These are phyloP conservation scores for Talaromyces stipitatus DNA, from an alignment of 495 filamentous ascomycete genomes.

Conservation along the genomic window DNA sequence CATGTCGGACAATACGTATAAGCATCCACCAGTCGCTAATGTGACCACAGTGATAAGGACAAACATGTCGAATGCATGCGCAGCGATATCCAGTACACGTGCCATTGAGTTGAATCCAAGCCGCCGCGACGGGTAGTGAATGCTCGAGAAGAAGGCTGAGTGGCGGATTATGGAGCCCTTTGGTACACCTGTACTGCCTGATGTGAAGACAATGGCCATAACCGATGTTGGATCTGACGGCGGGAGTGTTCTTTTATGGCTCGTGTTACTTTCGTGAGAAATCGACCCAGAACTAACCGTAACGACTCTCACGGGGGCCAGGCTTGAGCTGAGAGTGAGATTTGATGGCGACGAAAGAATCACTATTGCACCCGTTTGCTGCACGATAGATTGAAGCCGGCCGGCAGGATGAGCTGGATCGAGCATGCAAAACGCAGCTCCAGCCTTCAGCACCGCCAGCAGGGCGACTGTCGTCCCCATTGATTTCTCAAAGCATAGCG, in stretches of 20 bases:
- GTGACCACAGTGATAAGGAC: no score
- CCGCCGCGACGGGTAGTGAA: no score
- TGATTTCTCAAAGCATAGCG: slow-evolving; percentile 41
- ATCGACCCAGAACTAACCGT: not conserved
- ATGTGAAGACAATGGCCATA: slow-evolving; percentile 18
- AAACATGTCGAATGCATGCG: no score
- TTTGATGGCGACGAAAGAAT: slow-evolving; percentile 8
- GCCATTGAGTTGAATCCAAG: no score
- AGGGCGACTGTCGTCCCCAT: slow-evolving; percentile 34
- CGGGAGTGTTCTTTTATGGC: not conserved
- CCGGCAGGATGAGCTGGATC: slow-evolving; percentile 30
- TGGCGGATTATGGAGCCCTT: slow-evolving; percentile 19
- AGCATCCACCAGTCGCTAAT: no score
- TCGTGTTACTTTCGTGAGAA: not conserved
- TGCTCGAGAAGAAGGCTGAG: not conserved
- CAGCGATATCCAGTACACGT: no score
- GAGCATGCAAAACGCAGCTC: slow-evolving; percentile 33
- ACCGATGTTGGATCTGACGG: not conserved
- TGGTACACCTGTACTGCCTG: slow-evolving; percentile 24
- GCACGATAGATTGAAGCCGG: slow-evolving; percentile 18
- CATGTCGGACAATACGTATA: no score
- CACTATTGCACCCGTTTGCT: slow-evolving; percentile 11
- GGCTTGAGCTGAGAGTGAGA: not conserved
- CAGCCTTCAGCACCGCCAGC: slow-evolving; percentile 34
- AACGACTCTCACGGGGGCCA: not conserved